Base-by-base conservation (phyloP, 805 yeast species). In the Ogataea parapolymorpha region DNA sequence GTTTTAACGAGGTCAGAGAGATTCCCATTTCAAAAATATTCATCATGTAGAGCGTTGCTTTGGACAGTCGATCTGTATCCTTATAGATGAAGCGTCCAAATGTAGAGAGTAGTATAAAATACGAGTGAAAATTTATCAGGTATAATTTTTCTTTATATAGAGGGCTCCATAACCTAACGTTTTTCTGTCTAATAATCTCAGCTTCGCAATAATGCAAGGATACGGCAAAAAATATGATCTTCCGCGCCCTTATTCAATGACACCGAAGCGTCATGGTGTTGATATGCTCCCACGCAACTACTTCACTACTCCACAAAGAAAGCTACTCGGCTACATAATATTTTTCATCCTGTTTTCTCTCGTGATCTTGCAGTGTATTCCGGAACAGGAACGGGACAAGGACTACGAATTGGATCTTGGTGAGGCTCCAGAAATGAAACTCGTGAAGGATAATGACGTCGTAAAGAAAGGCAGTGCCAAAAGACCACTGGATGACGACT, bases 261-360 rank as follows among this genome's bases (percentile, higher is more conserved):
- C 49, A 39, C 63, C 65, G 22, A 54, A 49, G 23, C 39, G 49
- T 13, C 56, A 62, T 4, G 46, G 44, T 23, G 45, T 50, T 17
- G 59, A 55, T 24, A 41, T 47, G 30, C 4, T 55, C 20, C 53
- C 63, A 2, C 42, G 49, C 29, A 48, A 56, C 23, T 49, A 51
- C 35, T 54, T 74, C 42, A 71, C 79, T 1, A 72, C 79, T 3
- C 75, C 75, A 18, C 68, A 69, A 68, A 71, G 73, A 50, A 73
- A 71, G 42, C 43, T 71, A 17, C 11, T 71, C 1, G 62, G 61
- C 1, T 75, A 75, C 48, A 35, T 66, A 5, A 11, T 62, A 5
- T 51, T 70, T 7, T 53, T 74, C 33, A 24, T 50, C 13, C 24
- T 59, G 4, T 45, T 72, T 13, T 68, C 66, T 4, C 45, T 61